Conservation (phyloP, 306 rosid genomes). For the Casuarina equisetifolia region DNA sequence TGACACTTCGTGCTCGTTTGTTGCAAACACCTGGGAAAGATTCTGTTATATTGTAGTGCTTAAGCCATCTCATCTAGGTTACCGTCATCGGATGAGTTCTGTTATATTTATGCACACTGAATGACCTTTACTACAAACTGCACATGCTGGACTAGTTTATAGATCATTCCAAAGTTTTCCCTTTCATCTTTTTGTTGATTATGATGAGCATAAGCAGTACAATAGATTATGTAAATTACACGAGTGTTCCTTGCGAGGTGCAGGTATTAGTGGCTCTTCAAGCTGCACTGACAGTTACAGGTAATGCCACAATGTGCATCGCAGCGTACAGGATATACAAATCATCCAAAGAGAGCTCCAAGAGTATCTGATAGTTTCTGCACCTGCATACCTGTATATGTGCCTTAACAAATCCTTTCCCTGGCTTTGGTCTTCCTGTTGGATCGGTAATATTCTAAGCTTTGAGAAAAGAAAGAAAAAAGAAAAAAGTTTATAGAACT, state of each 20-base stretch:
- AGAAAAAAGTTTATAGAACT: background rate
- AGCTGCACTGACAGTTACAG: slow-evolving; percentile 79
- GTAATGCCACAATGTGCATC: slow-evolving; percentile 83
- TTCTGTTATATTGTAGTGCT: background rate
- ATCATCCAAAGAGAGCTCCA: slow-evolving; percentile 60
- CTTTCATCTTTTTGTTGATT: slow-evolving; percentile 22
- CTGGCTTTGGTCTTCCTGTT: slow-evolving; percentile 11
- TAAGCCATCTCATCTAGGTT: background rate
- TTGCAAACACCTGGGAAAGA: background rate
- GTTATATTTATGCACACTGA: background rate
- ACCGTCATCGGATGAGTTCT: background rate
- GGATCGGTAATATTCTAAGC: slow-evolving; percentile 18
- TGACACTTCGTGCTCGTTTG: background rate
- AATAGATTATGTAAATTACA: slow-evolving; percentile 22
- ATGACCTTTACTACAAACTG: background rate
- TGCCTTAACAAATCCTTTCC: background rate
- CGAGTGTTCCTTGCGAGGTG: slow-evolving; percentile 32
- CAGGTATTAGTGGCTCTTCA: slow-evolving; percentile 96
- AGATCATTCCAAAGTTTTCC: background rate
- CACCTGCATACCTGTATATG: slow-evolving; percentile 9
- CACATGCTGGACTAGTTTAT: background rate
- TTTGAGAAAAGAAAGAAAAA: background rate
- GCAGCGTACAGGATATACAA: slow-evolving; percentile 88
- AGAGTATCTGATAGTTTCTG: slow-evolving; percentile 42
- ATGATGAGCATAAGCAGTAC: slow-evolving; percentile 9